Percentiles rank a stretch among this genome's conserved stretches.
phyloP scores from a whole-genome alignment of 1,284 basidiomycete genomes.

The Takashimella tepidaria region DNA sequence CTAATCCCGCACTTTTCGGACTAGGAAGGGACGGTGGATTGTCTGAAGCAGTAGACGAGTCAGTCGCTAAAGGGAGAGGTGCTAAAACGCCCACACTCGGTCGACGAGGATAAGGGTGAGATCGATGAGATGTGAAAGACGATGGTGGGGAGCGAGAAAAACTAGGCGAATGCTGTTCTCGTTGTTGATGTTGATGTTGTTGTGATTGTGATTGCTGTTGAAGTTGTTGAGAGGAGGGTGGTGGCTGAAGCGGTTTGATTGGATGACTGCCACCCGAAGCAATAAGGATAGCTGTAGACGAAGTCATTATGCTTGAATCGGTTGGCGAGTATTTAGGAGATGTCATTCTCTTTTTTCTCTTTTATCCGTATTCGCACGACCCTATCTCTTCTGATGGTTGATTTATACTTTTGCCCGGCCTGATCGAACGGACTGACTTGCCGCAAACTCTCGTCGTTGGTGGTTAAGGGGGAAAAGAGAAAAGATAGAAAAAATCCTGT shows the following conservation, averaged over 20 bases:
- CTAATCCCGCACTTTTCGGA: slow-evolving; percentile 1
- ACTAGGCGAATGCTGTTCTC: neutral
- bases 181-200: neutral
- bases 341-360: neutral
- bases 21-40: slow-evolving; percentile 1
- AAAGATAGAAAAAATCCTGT: no score
- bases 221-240: no score
- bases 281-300: neutral
- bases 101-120: slow-evolving; percentile 11
- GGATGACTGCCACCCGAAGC: neutral
- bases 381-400: no score
- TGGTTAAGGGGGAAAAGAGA: no score
- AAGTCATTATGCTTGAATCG: neutral
- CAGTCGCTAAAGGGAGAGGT: neutral
- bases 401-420: no score
- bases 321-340: neutral
- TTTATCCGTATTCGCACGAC: neutral
- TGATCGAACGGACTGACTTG: no score
- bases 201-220: no score
- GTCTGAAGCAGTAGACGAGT: neutral
- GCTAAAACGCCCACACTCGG: neutral
- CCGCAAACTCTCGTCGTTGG: no score
- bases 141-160: neutral
- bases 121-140: slow-evolving; percentile 12
- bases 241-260: neutral